Base-by-base conservation (phyloP, 352 stramenopile genomes). In the Bremia lactucae region DNA sequence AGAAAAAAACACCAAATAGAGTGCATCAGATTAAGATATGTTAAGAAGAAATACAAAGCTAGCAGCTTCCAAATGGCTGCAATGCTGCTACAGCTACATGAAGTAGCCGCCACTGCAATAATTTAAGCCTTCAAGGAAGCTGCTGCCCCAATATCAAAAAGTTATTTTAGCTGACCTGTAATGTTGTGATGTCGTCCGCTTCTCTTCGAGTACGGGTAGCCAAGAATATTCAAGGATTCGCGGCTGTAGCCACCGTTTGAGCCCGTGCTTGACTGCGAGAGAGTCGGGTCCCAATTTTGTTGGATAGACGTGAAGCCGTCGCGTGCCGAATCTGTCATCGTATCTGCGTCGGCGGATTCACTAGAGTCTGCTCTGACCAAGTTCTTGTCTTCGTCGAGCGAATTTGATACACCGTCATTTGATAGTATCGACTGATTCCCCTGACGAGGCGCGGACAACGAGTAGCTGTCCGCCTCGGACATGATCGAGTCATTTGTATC, bases 201-300 rank as follows among this genome's bases (percentile, higher is more conserved):
- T 49, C 84, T 83, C 63, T 83, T 85, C 29, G 72, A 72, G 54
- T 87, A 83, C 36, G 76, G 76, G 55, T 91, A 91, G 46, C 70
- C 75, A 46, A 91, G 70, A 55, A 91, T 75, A 58, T 62, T 86
- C 46, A 87, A 55, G 21, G 77, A 88, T 20, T 87, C 74, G 31
- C 69, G 65, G 46, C 71, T 84, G 58, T 88, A 87, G 34, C 78
- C 73, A 11, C 57, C 55, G 44, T 55, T 74, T 25, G 70, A 79
- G 6, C 55, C 53, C 1, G 59, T 31, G 48, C 49, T 66, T 25
- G 20, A 46, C 39, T 60, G 59, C 25, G 55, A 71, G 6, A 44
- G 18, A 37, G 54, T 52, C 38, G 53, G 37, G 46, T 65, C 50
- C 18, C 34, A 31, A 36, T 44, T 50, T 26, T 49, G 41, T 19